Conservation (phyloP, 2,329 filamentous ascomycete genomes). For the Alternaria alternata region DNA sequence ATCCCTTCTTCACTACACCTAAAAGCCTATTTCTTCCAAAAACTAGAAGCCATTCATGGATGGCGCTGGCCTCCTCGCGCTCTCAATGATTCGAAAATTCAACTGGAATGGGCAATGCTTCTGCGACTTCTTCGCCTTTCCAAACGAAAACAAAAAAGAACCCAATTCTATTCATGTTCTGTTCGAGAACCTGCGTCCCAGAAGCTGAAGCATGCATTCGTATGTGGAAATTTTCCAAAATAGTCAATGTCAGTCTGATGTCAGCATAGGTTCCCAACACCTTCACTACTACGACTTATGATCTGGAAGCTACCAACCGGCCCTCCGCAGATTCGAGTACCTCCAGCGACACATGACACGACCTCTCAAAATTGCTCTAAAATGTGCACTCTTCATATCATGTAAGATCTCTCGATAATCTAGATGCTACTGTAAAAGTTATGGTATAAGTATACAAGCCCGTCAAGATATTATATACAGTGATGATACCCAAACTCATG, state of each 20-base stretch:
- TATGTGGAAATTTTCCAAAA: background rate
- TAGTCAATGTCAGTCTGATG: background rate
- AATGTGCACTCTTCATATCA: background rate
- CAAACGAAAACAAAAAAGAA: no score
- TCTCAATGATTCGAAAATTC: no score
- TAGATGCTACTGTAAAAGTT: background rate
- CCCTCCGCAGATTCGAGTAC: background rate
- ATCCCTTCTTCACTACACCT: no score
- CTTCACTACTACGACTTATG: background rate
- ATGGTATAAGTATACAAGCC: background rate
- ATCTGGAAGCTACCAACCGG: background rate
- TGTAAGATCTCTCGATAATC: background rate
- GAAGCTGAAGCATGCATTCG: background rate
- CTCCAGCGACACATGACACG: background rate
- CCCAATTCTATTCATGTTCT: no score
- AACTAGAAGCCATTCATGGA: no score
- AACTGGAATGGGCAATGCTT: no score
- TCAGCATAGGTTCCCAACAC: no score
- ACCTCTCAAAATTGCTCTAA: background rate
- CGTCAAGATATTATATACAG: background rate
- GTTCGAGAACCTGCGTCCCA: background rate
- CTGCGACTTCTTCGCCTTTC: no score
- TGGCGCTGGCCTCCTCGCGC: no score
- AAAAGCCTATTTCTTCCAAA: no score
- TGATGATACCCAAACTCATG: background rate